Evolutionary conservation across 148 eudicot genomes (phyloP).

Genomic region (Selenicereus undatus): DNA sequence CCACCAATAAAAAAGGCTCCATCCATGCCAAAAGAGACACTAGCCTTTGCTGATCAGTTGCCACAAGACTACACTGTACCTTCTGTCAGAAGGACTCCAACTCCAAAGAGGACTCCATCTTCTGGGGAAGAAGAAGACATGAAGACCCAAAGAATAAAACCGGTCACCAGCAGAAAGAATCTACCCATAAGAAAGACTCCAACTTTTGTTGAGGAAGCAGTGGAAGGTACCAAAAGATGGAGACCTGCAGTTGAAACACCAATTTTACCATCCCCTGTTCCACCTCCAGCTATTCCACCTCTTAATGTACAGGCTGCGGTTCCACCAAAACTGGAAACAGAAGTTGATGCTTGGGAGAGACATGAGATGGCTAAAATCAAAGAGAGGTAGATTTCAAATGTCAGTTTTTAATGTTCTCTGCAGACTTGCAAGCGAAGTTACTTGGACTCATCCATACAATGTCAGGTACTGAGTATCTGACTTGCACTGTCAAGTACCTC

Average conservation of each 20-base stretch:
- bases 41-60: slow-evolving; percentile 29
- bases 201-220: slow-evolving; percentile 34
- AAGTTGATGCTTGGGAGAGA: slow-evolving; percentile 76
- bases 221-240: slow-evolving; percentile 13
- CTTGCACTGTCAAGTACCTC: not conserved
- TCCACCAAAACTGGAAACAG: slow-evolving; percentile 32
- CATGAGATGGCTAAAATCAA: slow-evolving; percentile 55
- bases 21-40: slow-evolving; percentile 28
- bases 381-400: slow-evolving; percentile 33
- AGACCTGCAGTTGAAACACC: slow-evolving; percentile 26
- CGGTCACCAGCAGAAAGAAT: slow-evolving; percentile 5
- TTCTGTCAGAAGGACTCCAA: not conserved
- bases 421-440: not conserved
- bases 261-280: slow-evolving; percentile 29
- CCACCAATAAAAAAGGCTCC: slow-evolving; percentile 43
- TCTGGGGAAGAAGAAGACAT: slow-evolving; percentile 6
- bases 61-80: slow-evolving; percentile 12
- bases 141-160: slow-evolving; percentile 17
- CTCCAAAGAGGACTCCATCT: not conserved
- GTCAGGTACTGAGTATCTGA: not conserved
- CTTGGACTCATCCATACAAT: not conserved
- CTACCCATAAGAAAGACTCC: slow-evolving; percentile 20
- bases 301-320: slow-evolving; percentile 18
- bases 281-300: slow-evolving; percentile 38
- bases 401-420: not conserved